Percentiles rank a stretch among this genome's conserved stretches.
Evolutionary conservation across 169 alveolate species (phyloP).

Genomic region (Plasmodium cynomolgi): DNA sequence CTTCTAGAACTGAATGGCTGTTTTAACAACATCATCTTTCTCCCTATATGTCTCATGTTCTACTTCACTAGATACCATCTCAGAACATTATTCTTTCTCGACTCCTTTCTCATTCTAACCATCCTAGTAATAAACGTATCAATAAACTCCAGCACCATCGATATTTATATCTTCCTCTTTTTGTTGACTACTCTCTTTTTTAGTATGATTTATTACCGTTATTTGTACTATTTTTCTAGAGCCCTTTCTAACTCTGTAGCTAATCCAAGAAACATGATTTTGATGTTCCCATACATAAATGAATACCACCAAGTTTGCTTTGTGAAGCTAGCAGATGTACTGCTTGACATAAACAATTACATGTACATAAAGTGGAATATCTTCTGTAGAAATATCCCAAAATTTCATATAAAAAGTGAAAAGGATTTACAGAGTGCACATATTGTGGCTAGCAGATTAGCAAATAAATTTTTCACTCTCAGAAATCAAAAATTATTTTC

Average conservation of each 20-base stretch:
- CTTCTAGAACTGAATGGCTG: conserved; percentile 33
- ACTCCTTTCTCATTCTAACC: background rate
- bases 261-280: conserved; percentile 11
- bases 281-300: conserved; percentile 60
- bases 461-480: conserved; percentile 54
- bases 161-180: conserved; percentile 16
- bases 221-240: conserved; percentile 57
- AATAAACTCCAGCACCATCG: conserved; percentile 24
- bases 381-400: conserved; percentile 25
- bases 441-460: conserved; percentile 14
- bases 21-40: conserved; percentile 53
- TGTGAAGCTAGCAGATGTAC: conserved; percentile 48
- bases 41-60: conserved; percentile 23
- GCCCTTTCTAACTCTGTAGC: background rate
- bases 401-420: background rate
- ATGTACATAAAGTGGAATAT: conserved; percentile 33
- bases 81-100: conserved; percentile 38
- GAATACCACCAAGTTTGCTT: conserved; percentile 61
- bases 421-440: conserved; percentile 5
- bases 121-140: conserved; percentile 18
- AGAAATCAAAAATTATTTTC: conserved; percentile 32
- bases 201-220: conserved; percentile 48
- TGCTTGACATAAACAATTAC: conserved; percentile 57
- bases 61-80: conserved; percentile 53
- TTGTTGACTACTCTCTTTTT: conserved; percentile 2